Base-by-base conservation (phyloP, 2,329 filamentous ascomycete species). In the Talaromyces marneffei region DNA sequence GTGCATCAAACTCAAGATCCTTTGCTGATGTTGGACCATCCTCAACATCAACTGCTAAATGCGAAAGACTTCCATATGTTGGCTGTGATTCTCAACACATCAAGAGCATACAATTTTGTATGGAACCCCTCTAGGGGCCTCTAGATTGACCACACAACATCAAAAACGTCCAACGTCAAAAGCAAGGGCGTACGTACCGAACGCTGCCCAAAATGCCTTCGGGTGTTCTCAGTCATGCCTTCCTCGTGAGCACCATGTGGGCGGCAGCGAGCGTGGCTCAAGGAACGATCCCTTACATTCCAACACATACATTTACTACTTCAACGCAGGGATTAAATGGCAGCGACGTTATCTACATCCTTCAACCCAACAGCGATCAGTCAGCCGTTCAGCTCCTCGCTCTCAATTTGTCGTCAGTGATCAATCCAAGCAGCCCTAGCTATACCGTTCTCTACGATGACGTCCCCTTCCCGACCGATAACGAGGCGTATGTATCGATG, bases 231-330 rank as follows among this genome's bases (percentile, higher is more conserved):
- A 57, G 42, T 57, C 60, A 60, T 62, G 53, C 65, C 46, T 40
- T 62, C 29, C 23, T 62, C 55, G 18, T 59, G 56, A 39, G 55
- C 33, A 39, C 42, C 56, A 46, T 72, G 56, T 66, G 69, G 52
- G 58, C 70, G 10, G 29, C 68, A 57, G 25, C 64, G 5, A 55
- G n/a, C 50, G 58, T 65, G 35, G 65, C 60, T 52, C 63, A 68
- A 58, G 76, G 77, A 42, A 73, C 78, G 54, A 81, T 91, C 57
- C 91, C 91, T 27, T 96, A 95, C 78, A 86, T 87, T 60, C 89
- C 91, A 2, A 91, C 91, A 0, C 85, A 84, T 31, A 82, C 95
- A 57, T 82, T 93, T 62, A 25, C 46, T 62, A 25, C 46, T n/a
- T 27, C 80, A 86, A 50, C 74, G 76, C 16, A 79, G 82, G 6